Base-by-base conservation (phyloP, 768 basidiomycete genomes). In the Macrolepiota albuminosa region DNA sequence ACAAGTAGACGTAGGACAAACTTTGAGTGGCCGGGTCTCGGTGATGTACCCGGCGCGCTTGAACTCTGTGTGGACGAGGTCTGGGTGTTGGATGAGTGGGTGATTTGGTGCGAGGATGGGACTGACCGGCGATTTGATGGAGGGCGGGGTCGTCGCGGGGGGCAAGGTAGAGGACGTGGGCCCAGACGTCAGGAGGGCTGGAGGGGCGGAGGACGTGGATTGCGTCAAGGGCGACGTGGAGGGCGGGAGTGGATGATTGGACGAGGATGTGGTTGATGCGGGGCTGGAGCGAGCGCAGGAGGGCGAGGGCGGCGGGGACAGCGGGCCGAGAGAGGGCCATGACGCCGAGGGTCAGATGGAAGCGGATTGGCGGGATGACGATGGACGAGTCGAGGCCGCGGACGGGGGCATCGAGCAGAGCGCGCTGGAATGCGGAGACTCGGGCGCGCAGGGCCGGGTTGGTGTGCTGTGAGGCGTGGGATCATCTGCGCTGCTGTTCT, bases 301-400 rank as follows among this genome's bases (percentile, higher is more conserved):
- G 75, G 0, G 69, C 65, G 8, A 84, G 73, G 0, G 83, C 84
- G 3, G 69, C 70, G 0, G 69, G 34, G 8, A 83, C 65, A 0
- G 81, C 80, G 39, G 64, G 13, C 5, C 40, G 13, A 24, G 36
- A 6, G 21, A 91, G 83, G 0, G 81, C 72, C 86, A 92, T 87
- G 1, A 90, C 88, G 1, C 89, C 89, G 2, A 92, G 72, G 0
- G 89, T 91, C 58, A 91, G 71, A 69, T 92, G 89, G 46, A 91
- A 71, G n/a, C 88, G 70, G 10, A 76, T 67, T 0, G 82, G 81
- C 46, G 80, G 75, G 57, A 90, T 78, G 56, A 88, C 70, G 63
- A 91, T 83, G 3, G 81, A 76, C 9, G 65, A 66, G 70, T 92
- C 86, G 4, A 92, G 73, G 0, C 90, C 90, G 8, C 71, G 64